Evolutionary conservation across 2,329 filamentous ascomycete genomes (phyloP).

Genomic region (Gnomoniopsis smithogilvyi): DNA sequence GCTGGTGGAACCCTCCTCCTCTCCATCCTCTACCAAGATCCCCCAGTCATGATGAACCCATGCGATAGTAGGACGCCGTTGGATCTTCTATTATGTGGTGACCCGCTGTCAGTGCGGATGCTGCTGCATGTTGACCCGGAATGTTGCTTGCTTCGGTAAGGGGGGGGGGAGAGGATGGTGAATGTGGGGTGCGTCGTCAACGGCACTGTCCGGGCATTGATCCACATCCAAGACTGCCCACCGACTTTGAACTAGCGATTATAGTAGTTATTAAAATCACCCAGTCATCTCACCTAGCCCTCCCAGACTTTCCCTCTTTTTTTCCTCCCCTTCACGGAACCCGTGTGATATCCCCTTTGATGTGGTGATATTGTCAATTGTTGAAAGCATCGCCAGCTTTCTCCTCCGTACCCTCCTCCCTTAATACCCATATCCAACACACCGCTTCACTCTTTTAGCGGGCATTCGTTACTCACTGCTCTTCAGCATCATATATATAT

Average conservation of each 20-base stretch:
- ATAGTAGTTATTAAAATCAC: not conserved
- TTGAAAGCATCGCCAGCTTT: conserved; percentile 46
- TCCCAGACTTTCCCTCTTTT: conserved; percentile 29
- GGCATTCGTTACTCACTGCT: conserved; percentile 59
- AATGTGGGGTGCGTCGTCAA: not conserved
- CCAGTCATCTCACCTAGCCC: conserved; percentile 27
- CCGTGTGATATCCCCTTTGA: conserved; percentile 32
- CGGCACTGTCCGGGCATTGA: not conserved
- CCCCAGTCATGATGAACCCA: not conserved
- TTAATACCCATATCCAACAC: conserved; percentile 30
- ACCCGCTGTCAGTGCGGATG: not conserved
- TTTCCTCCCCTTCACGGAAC: conserved; percentile 39
- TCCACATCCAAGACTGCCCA: not conserved
- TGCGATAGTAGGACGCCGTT: not conserved
- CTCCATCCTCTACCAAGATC: not conserved
- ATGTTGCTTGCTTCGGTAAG: not conserved
- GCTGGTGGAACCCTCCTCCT: not conserved
- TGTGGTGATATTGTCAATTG: conserved; percentile 49
- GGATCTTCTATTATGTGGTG: not conserved
- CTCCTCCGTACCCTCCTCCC: conserved; percentile 43
- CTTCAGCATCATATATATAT: not conserved
- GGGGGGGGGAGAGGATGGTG: not conserved
- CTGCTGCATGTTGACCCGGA: not conserved
- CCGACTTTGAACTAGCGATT: not conserved
- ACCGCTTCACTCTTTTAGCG: conserved; percentile 90